Conservation (phyloP, 2,329 filamentous ascomycete genomes). For the Botryotinia calthae region DNA sequence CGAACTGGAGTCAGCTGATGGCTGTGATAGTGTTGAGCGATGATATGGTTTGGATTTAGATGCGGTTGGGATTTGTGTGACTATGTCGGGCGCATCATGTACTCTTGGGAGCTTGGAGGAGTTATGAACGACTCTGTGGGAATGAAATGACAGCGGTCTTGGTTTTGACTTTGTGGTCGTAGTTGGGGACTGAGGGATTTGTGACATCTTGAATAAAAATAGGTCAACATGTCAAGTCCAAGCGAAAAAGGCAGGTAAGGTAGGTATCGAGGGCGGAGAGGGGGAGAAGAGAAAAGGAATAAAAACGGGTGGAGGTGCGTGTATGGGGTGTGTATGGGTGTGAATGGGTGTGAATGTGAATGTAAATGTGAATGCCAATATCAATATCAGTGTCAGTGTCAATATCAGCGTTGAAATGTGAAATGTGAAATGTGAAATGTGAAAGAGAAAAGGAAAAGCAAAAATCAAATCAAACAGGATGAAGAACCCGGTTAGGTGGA, state of each 20-base stretch:
- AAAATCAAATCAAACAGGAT: background rate
- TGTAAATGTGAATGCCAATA: background rate
- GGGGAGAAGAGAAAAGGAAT: background rate
- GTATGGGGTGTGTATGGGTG: no score
- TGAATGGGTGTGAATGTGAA: background rate
- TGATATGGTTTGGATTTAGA: background rate
- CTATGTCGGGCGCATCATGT: conserved; percentile 20
- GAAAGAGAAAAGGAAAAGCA: background rate
- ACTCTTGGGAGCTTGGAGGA: conserved; percentile 23
- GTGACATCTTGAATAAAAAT: conserved; percentile 22
- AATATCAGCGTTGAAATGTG: background rate
- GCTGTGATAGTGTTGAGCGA: background rate
- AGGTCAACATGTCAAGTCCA: conserved; percentile 17
- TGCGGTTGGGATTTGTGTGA: conserved; percentile 10
- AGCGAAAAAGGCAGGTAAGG: background rate
- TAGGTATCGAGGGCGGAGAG: background rate
- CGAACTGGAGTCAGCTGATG: conserved; percentile 15
- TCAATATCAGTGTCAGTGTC: background rate
- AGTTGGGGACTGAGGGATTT: conserved; percentile 15
- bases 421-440: background rate
- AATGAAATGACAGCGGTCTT: conserved; percentile 22
- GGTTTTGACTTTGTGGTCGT: conserved; percentile 4
- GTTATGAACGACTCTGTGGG: conserved; percentile 22
- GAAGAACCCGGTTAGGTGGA: background rate
- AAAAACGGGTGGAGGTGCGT: no score